Evolutionary conservation across 805 yeast species (phyloP).

Genomic region (Tetrapisispora pingtungensis): DNA sequence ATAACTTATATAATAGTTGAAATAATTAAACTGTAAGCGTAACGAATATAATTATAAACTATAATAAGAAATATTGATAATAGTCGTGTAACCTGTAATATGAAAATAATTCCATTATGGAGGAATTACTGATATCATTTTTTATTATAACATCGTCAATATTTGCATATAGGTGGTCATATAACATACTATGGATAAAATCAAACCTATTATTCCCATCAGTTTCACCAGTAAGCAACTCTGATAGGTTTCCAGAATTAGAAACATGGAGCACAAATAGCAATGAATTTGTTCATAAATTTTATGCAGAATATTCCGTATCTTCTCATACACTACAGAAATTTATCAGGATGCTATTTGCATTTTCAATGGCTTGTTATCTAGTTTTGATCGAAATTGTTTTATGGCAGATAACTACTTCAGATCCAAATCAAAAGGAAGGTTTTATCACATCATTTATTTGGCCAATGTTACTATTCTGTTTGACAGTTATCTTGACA

Average conservation of each 20-base stretch:
- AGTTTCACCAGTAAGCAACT: slow-evolving; percentile 7
- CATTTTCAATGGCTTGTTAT: slow-evolving; percentile 21
- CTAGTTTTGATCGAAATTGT: slow-evolving; percentile 25
- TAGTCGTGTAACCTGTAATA: not conserved
- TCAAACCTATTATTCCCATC: slow-evolving; percentile 18
- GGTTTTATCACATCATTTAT: slow-evolving; percentile 15
- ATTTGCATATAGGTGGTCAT: slow-evolving; percentile 13
- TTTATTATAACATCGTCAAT: slow-evolving; percentile 5
- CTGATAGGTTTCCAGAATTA: slow-evolving; percentile 3
- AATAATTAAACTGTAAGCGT: too few species aligned
- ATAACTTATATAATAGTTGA: too few species aligned
- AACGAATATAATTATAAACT: too few species aligned
- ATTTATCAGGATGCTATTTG: slow-evolving; percentile 18
- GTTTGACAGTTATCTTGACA: slow-evolving; percentile 16
- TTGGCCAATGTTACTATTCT: slow-evolving; percentile 23
- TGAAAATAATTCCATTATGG: slow-evolving; percentile 4
- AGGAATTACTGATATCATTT: slow-evolving; percentile 5
- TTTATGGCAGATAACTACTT: slow-evolving; percentile 24
- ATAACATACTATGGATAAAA: slow-evolving; percentile 15
- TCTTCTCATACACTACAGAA: slow-evolving; percentile 16
- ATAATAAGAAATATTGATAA: too few species aligned
- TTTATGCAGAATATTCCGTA: slow-evolving; percentile 25
- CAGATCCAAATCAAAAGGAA: slow-evolving; percentile 12
- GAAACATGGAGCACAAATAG: slow-evolving; percentile 9
- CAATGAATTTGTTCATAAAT: slow-evolving; percentile 18